A percentile compares a stretch with the other conserved stretches of the same genome.
Evolutionary conservation across 768 basidiomycete species (phyloP).

Genomic region (Russula virescens): DNA sequence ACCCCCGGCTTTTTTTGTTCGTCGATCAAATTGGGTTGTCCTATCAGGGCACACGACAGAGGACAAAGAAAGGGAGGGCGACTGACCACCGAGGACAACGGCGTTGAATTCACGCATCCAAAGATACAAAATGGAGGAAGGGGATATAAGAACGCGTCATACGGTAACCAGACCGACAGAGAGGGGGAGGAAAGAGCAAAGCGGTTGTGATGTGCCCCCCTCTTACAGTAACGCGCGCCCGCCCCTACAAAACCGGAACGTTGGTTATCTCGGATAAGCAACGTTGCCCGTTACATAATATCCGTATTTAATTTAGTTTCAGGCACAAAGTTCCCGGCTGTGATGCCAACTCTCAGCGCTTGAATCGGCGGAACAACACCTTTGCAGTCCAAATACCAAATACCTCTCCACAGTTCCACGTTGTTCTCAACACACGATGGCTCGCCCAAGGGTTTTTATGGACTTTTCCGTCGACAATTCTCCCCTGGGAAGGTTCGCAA

Average conservation of each 20-base stretch:
- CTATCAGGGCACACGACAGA: background rate
- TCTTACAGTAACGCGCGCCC: background rate
- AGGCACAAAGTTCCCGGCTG: background rate
- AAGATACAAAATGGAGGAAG: constrained; percentile 18
- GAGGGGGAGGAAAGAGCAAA: background rate
- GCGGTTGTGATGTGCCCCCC: constrained; percentile 7
- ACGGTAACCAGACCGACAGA: constrained; percentile 18
- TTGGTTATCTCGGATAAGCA: background rate
- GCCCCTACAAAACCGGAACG: background rate
- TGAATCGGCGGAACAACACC: background rate
- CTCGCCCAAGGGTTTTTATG: constrained; percentile 59
- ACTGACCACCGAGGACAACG: constrained; percentile 74
- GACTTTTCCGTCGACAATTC: constrained; percentile 52
- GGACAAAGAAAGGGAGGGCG: constrained; percentile 6
- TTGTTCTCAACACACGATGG: constrained; percentile 33
- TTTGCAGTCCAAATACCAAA: too few relatives aligned
- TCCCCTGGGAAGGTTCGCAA: constrained; percentile 49
- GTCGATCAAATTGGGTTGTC: too few relatives aligned
- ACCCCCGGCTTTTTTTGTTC: constrained; percentile 60
- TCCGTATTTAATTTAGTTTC: background rate
- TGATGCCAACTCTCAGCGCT: background rate
- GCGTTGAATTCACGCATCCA: constrained; percentile 67
- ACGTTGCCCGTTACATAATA: background rate
- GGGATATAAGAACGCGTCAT: constrained; percentile 19
- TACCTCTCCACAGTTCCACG: background rate